A percentile compares a stretch with the other conserved stretches of the same genome.
Conservation (phyloP, 345 rosid species). For the Lepidium sativum region DNA sequence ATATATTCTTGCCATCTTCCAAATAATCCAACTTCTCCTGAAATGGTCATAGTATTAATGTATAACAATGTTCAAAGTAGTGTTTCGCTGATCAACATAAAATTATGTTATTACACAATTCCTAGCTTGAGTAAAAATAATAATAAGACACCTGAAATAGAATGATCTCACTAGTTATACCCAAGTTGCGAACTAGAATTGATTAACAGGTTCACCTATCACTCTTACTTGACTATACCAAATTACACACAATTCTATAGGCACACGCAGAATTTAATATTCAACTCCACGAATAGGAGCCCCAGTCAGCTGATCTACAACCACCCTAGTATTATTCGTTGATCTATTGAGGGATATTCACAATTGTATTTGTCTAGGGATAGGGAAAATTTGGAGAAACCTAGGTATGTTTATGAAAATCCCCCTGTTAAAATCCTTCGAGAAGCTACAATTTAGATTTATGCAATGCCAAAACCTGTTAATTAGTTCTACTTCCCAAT, state of each 20-base stretch:
- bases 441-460: neutral
- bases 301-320: neutral
- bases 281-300: too few relatives aligned
- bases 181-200: neutral
- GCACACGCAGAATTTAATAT: too few relatives aligned
- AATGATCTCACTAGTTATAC: neutral
- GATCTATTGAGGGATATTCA: constrained; percentile 5
- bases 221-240: constrained; percentile 1
- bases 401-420: neutral
- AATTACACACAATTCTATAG: neutral
- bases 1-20: constrained; percentile 93
- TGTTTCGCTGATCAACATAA: neutral
- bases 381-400: neutral
- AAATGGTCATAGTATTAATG: constrained; percentile 12
- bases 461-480: constrained; percentile 8
- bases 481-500: neutral
- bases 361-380: neutral
- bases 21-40: constrained; percentile 93
- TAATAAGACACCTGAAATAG: neutral
- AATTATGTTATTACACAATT: neutral
- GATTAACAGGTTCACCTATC: neutral
- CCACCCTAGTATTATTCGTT: neutral
- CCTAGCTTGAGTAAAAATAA: constrained; percentile 1
- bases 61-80: neutral
- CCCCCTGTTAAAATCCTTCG: neutral